These are phyloP conservation scores for Stevia rebaudiana DNA, from an alignment of 140 eudicot species.

Conservation along the genomic window DNA sequence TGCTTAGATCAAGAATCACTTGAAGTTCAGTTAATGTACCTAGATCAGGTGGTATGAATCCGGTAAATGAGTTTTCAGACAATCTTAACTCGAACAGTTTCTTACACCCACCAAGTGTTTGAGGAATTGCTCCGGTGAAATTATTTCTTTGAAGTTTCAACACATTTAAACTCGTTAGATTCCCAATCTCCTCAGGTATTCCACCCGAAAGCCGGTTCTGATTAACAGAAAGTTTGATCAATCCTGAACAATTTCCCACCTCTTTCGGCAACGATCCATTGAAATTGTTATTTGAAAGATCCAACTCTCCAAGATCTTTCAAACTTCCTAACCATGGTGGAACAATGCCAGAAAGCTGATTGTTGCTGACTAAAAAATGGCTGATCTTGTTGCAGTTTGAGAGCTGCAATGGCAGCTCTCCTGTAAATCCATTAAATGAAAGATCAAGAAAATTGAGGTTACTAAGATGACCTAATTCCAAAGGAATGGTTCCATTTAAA, in stretches of 20 bases:
- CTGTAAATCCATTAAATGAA: constrained; percentile 61
- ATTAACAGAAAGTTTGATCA: constrained; percentile 58
- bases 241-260: constrained; percentile 51
- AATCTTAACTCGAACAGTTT: constrained; percentile 79
- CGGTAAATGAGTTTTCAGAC: constrained; percentile 56
- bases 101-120: constrained; percentile 50
- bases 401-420: constrained; percentile 45
- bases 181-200: constrained; percentile 71
- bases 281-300: constrained; percentile 67
- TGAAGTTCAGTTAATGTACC: constrained; percentile 72
- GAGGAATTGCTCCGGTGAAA: constrained; percentile 72
- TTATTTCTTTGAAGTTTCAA: constrained; percentile 73
- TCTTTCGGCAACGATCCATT: constrained; percentile 62
- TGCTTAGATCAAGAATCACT: constrained; percentile 78
- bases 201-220: constrained; percentile 55
- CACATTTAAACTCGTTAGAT: constrained; percentile 59
- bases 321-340: constrained; percentile 75
- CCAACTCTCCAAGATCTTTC: constrained; percentile 72
- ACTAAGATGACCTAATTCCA: constrained; percentile 46
- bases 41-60: constrained; percentile 61
- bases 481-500: constrained; percentile 56
- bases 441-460: constrained; percentile 71
- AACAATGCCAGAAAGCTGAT: constrained; percentile 44
- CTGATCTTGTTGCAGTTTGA: constrained; percentile 53
- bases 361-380: constrained; percentile 68